Conservation (phyloP, 164 flowering plant species). For the Vitis rupestris region DNA sequence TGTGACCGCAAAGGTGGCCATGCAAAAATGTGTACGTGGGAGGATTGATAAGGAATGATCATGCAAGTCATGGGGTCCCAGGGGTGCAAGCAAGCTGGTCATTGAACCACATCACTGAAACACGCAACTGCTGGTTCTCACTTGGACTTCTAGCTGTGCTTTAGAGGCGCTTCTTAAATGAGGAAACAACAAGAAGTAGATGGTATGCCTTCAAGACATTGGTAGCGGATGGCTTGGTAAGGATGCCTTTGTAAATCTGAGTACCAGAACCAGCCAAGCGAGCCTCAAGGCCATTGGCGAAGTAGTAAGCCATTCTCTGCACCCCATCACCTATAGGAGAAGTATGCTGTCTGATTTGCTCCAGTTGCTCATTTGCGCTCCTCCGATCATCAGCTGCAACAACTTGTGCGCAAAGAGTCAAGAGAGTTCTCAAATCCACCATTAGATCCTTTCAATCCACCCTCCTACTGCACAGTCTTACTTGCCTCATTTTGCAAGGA, state of each 20-base stretch:
- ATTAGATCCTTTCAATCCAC: constrained; percentile 5
- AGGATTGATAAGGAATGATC: too few relatives aligned
- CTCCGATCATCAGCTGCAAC: constrained; percentile 24
- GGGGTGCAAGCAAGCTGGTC: too few relatives aligned
- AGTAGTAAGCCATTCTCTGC: constrained; percentile 24
- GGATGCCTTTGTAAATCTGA: constrained; percentile 6
- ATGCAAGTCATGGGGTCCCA: too few relatives aligned
- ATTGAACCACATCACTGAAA: too few relatives aligned
- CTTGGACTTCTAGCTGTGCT: too few relatives aligned
- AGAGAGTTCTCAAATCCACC: constrained; percentile 21
- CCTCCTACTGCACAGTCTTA: constrained; percentile 12
- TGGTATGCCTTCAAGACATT: constrained; percentile 27
- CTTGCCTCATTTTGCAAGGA: constrained; percentile 13
- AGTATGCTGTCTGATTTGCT: too few relatives aligned
- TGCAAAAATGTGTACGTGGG: too few relatives aligned
- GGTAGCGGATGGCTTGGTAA: constrained; percentile 14
- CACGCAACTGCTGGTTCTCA: too few relatives aligned
- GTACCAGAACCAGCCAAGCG: constrained; percentile 31
- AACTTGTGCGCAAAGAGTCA: constrained; percentile 30
- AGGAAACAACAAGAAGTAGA: constrained; percentile 20
- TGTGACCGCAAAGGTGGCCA: too few relatives aligned
- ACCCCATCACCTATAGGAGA: too few relatives aligned
- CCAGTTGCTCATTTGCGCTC: constrained; percentile 17
- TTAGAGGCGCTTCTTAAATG: constrained; percentile 28
- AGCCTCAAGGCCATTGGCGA: constrained; percentile 33